Conservation (phyloP, 1,284 basidiomycete species). For the Ganoderma lucidum region DNA sequence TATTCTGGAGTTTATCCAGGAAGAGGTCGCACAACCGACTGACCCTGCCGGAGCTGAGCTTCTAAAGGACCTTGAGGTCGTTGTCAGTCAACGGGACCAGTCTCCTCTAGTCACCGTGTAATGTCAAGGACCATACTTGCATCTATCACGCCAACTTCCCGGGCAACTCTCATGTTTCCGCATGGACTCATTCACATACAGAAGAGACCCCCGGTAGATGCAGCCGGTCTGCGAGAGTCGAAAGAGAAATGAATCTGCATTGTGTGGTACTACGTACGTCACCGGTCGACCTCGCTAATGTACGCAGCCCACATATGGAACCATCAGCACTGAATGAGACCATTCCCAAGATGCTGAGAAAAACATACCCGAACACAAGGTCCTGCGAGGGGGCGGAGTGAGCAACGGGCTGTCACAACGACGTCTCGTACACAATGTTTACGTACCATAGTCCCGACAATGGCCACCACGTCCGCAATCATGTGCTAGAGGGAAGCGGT, state of each 20-base stretch:
- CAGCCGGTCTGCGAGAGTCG: slow-evolving; percentile 6
- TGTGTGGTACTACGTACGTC: slow-evolving; percentile 31
- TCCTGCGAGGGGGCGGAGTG: slow-evolving; percentile 46
- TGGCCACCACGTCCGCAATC: slow-evolving; percentile 91
- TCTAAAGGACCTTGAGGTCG: slow-evolving; percentile 51
- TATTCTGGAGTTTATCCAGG: slow-evolving; percentile 61
- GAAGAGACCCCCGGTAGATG: neutral
- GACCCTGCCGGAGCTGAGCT: slow-evolving; percentile 37
- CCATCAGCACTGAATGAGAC: slow-evolving; percentile 16
- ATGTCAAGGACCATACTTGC: slow-evolving; percentile 6
- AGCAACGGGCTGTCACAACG: slow-evolving; percentile 32
- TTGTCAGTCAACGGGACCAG: slow-evolving; percentile 65
- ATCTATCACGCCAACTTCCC: slow-evolving; percentile 10
- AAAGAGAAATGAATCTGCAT: slow-evolving; percentile 22
- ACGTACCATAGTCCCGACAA: slow-evolving; percentile 93
- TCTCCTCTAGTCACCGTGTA: slow-evolving; percentile 63
- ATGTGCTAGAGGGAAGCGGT: slow-evolving; percentile 66
- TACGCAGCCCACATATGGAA: slow-evolving; percentile 19
- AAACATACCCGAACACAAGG: slow-evolving; percentile 81
- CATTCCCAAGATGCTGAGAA: slow-evolving; percentile 5
- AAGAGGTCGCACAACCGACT: slow-evolving; percentile 33
- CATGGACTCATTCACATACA: neutral
- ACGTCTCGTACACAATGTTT: slow-evolving; percentile 12
- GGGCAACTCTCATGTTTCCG: neutral
- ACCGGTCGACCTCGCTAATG: slow-evolving; percentile 54